These are phyloP conservation scores for Phytophthora niederhauseri DNA, from an alignment of 352 stramenopile genomes.

Conservation along the genomic window DNA sequence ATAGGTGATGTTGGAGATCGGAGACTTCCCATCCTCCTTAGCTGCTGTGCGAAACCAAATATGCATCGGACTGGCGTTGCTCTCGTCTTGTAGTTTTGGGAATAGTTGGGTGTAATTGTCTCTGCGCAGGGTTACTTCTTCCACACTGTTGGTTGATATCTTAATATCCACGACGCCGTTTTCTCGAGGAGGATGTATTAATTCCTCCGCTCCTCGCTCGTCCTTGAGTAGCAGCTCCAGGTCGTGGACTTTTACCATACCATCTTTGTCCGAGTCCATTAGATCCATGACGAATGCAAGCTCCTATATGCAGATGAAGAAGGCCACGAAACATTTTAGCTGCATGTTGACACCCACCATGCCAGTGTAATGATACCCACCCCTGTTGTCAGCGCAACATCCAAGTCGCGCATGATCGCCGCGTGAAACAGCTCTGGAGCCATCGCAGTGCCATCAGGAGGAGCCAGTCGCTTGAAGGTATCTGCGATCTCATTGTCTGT, in stretches of 20 bases:
- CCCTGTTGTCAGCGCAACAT: conserved; percentile 79
- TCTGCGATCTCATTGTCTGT: conserved; percentile 83
- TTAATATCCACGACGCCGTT: conserved; percentile 66
- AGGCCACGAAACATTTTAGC: background rate
- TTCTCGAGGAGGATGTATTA: conserved; percentile 58
- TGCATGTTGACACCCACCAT: background rate
- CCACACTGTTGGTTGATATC: conserved; percentile 62
- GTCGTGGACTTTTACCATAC: conserved; percentile 67
- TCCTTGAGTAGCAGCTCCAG: conserved; percentile 81
- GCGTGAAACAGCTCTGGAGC: conserved; percentile 65
- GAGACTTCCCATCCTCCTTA: conserved; percentile 66
- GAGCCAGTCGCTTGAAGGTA: conserved; percentile 66
- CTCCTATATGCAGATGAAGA: conserved; percentile 42
- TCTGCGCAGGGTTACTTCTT: conserved; percentile 58
- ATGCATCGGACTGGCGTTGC: conserved; percentile 42
- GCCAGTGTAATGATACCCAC: conserved; percentile 36
- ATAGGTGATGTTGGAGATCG: conserved; percentile 75
- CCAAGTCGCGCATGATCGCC: conserved; percentile 68
- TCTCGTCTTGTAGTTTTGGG: conserved; percentile 62
- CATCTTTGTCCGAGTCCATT: conserved; percentile 75
- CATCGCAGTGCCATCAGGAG: conserved; percentile 43
- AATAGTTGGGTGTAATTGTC: conserved; percentile 68
- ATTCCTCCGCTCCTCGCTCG: conserved; percentile 49
- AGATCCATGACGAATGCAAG: conserved; percentile 63
- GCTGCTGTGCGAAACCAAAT: conserved; percentile 66